Evolutionary conservation across 805 yeast species (phyloP).

Genomic region (Starmerella roubikii): DNA sequence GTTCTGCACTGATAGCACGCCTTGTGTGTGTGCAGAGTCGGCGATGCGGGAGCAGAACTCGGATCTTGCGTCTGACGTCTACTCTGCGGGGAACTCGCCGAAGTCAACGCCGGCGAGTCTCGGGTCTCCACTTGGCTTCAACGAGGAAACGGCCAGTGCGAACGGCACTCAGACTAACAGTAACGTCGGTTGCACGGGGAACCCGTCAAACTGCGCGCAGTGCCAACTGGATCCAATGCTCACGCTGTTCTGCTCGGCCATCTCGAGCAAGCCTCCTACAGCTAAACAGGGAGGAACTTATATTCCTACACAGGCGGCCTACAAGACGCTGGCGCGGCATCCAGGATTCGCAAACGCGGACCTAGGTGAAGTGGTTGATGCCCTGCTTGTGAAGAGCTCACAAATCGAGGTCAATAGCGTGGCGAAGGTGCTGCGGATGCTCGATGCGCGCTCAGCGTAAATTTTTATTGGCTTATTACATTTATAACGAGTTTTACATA

Average conservation of each 20-base stretch:
- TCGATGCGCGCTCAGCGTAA: constrained; percentile 34
- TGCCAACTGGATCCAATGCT: constrained; percentile 82
- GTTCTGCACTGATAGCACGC: constrained; percentile 81
- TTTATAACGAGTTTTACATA: no score
- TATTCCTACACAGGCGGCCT: constrained; percentile 84
- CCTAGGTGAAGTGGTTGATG: constrained; percentile 58
- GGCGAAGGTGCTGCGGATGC: constrained; percentile 67
- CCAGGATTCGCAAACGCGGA: constrained; percentile 62
- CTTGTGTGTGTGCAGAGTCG: constrained; percentile 82
- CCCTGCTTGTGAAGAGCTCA: constrained; percentile 69
- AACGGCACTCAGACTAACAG: no score
- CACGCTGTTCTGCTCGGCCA: constrained; percentile 74
- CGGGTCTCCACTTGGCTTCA: background rate
- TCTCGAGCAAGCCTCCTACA: constrained; percentile 37
- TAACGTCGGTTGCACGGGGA: constrained; percentile 62
- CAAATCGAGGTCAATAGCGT: constrained; percentile 86
- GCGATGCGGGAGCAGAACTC: constrained; percentile 31
- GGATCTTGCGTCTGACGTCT: constrained; percentile 18
- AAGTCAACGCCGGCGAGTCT: no score
- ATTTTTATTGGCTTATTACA: no score
- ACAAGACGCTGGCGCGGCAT: constrained; percentile 72
- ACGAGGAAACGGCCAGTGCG: no score
- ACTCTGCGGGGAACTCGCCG: constrained; percentile 16
- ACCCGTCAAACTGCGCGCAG: constrained; percentile 76
- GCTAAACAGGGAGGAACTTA: constrained; percentile 28